These are phyloP conservation scores for Marsdenia floribunda DNA, from an alignment of 257 asterid genomes.

Conservation along the genomic window DNA sequence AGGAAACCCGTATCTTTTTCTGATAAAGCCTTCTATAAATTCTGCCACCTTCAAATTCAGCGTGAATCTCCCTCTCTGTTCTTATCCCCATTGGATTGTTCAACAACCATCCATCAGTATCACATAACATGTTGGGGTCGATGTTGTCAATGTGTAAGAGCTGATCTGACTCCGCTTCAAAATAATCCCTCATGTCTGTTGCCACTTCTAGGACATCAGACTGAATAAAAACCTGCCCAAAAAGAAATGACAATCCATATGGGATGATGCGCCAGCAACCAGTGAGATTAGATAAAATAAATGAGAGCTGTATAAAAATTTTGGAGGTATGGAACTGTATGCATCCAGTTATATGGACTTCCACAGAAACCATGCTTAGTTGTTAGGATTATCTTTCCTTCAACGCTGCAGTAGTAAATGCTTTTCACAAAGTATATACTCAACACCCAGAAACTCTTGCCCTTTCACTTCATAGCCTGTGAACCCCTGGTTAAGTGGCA, in stretches of 20 bases:
- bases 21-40: constrained; percentile 74
- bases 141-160: constrained; percentile 47
- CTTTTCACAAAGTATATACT: background rate
- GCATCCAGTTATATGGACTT: background rate
- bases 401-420: background rate
- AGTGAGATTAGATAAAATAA: background rate
- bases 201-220: constrained; percentile 89
- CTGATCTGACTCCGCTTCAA: constrained; percentile 51
- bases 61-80: constrained; percentile 88
- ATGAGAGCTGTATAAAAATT: background rate
- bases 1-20: constrained; percentile 21
- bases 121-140: constrained; percentile 38
- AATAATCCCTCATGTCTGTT: constrained; percentile 66
- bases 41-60: constrained; percentile 74
- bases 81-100: constrained; percentile 82
- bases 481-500: background rate
- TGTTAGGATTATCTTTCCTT: background rate
- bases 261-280: constrained; percentile 3
- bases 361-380: background rate
- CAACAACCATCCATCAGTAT: constrained; percentile 75
- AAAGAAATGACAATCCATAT: constrained; percentile 10
- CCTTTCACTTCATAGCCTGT: background rate
- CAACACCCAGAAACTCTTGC: background rate
- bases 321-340: background rate
- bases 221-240: constrained; percentile 66